Conservation (phyloP, 306 rosid genomes). For the Quercus engelmannii region DNA sequence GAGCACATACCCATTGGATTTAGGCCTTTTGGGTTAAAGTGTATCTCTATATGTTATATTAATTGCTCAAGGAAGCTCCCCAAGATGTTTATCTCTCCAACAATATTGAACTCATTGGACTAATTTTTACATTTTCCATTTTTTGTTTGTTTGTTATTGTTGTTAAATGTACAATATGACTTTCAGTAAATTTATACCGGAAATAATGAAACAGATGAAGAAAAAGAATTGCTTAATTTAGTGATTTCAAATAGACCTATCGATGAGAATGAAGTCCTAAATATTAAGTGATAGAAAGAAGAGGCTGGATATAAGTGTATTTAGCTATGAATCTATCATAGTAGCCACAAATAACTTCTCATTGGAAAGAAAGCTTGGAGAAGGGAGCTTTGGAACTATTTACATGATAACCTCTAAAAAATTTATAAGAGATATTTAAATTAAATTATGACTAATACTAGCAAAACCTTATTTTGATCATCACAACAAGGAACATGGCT, state of each 20-base stretch:
- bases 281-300: neutral
- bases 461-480: neutral
- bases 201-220: neutral
- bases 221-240: neutral
- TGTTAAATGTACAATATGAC: no score
- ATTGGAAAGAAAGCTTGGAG: constrained; percentile 14
- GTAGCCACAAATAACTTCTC: constrained; percentile 26
- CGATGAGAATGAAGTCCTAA: neutral
- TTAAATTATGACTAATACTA: no score
- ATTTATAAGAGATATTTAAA: neutral
- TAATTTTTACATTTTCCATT: no score
- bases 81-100: no score
- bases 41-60: no score
- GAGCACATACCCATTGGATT: no score
- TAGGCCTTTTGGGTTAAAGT: no score
- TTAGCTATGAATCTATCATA: constrained; percentile 10
- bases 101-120: no score
- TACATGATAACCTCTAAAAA: constrained; percentile 22
- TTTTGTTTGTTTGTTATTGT: no score
- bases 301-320: neutral
- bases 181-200: neutral
- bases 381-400: constrained; percentile 38
- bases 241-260: neutral
- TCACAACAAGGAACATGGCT: neutral
- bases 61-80: no score